Evolutionary conservation across 2,329 filamentous ascomycete genomes (phyloP), one percentile per base, ranked within the genome.

Genomic region (Cryoendolithus antarcticus): DNA sequence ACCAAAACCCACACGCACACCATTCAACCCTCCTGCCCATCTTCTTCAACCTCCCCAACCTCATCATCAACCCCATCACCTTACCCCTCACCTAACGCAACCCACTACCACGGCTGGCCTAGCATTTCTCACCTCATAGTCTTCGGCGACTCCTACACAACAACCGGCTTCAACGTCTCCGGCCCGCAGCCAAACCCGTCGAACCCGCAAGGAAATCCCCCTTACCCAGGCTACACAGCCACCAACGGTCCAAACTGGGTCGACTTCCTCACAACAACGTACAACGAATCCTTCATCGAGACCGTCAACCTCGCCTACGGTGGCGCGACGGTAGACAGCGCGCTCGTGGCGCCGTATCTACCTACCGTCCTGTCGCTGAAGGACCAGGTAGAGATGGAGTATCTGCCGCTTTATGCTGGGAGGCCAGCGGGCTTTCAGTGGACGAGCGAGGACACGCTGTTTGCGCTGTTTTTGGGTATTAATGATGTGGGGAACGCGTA

Each of bases 131-230:
- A 19, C 15, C 15, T 19, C 15, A 19, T 19, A 19, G 15, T 19
- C 15, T 19, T 19, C 47, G 74, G 74, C 32, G 71, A 78, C 49
- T 76, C 71, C 2, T 78, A 77, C 57, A 72, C 72, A 1, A 66
- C 70, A 44, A 76, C 72, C 2, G 70, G 70, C 6, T 82, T 81
- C 57, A 59, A 76, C 43, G 59, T 69, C 31, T 65, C 59, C 8
- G 62, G 64, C 13, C 56, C 63, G 0, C 66, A 74, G 29, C 75
- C 77, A 1, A 69, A 63, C 6, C 46, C 62, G 4, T 55, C 58
- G 5, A 74, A 77, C 49, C 74, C 75, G 0, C 61, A 80, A 45
- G 76, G 77, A 1, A 82, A 82, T 48, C 77, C 77, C 0, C 35
- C 61, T 0, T 74, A 71, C 44, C 70, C 68, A 7, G 53, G 54